Percentiles rank a stretch among this genome's conserved stretches.
phyloP scores from a whole-genome alignment of 1,284 basidiomycete genomes.

The Ganoderma lingzhi region DNA sequence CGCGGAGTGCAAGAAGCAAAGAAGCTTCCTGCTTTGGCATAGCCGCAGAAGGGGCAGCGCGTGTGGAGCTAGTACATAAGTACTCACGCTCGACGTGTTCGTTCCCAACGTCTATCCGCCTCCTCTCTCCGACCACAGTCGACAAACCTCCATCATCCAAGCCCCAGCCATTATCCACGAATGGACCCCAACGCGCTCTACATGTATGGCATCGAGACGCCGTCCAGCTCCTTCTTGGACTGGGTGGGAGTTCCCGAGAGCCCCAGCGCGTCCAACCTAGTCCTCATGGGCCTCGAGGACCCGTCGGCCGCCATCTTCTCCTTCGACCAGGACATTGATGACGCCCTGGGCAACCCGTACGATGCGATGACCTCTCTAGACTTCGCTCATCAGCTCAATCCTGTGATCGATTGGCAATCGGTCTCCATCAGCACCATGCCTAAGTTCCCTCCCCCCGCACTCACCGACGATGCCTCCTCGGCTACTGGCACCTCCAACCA shows the following conservation, averaged over 20 bases:
- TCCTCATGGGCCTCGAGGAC: conserved; percentile 9
- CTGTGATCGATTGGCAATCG: conserved; percentile 6
- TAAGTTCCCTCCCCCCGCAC: conserved; percentile 4
- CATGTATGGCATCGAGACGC: background rate
- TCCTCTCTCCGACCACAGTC: background rate
- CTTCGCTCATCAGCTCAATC: background rate
- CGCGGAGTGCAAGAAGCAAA: background rate
- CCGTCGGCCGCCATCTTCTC: background rate
- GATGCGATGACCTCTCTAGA: background rate
- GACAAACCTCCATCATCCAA: background rate
- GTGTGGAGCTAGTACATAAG: no score
- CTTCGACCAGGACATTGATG: conserved; percentile 14
- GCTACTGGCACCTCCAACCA: background rate
- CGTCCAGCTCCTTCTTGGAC: background rate
- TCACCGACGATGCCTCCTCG: background rate
- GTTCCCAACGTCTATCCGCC: background rate
- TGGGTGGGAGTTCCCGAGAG: conserved; percentile 13
- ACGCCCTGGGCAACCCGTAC: background rate
- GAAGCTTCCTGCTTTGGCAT: background rate
- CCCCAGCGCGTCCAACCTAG: background rate
- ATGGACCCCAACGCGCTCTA: background rate
- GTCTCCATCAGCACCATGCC: background rate
- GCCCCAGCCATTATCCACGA: background rate
- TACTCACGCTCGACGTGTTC: conserved; percentile 2
- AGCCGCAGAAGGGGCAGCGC: background rate